Percentiles rank a stretch among this genome's conserved stretches.
Evolutionary conservation across 2,329 filamentous ascomycete genomes (phyloP).

Genomic region (Diplodia intermedia): DNA sequence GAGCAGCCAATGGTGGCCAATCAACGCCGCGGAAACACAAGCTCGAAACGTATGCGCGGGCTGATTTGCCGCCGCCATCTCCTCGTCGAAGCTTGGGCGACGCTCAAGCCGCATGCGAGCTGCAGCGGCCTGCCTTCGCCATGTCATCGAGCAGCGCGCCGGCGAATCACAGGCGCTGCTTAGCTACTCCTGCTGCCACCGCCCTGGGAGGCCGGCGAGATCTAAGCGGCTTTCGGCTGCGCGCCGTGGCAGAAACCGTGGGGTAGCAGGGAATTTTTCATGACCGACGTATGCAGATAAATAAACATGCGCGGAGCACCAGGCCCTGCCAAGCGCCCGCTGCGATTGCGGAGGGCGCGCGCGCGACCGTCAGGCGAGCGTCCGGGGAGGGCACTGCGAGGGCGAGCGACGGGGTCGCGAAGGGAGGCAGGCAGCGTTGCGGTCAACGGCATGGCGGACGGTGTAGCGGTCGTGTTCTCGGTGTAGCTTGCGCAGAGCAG

Average conservation of each 20-base stretch:
- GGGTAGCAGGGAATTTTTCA: constrained; percentile 45
- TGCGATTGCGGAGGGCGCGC: constrained; percentile 27
- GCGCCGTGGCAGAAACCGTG: constrained; percentile 41
- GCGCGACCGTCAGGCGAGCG: constrained; percentile 10
- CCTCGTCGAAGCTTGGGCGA: constrained; percentile 20
- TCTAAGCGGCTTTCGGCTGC: constrained; percentile 26
- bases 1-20: constrained; percentile 24
- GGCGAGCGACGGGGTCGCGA: neutral
- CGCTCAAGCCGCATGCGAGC: constrained; percentile 28
- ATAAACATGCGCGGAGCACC: constrained; percentile 26
- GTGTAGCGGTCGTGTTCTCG: constrained; percentile 6
- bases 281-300: constrained; percentile 30
- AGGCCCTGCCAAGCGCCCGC: constrained; percentile 14
- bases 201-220: constrained; percentile 36
- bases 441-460: neutral
- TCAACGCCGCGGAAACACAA: constrained; percentile 1
- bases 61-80: constrained; percentile 26
- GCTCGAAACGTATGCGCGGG: constrained; percentile 15
- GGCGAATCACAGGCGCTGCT: constrained; percentile 16
- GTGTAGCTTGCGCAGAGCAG: constrained; percentile 11
- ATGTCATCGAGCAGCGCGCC: constrained; percentile 25
- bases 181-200: constrained; percentile 37
- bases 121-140: constrained; percentile 12
- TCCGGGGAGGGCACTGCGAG: neutral
- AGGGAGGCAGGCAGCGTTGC: neutral